These are phyloP conservation scores for Scutellaria minor DNA, from an alignment of 257 asterid genomes.

Conservation along the genomic window DNA sequence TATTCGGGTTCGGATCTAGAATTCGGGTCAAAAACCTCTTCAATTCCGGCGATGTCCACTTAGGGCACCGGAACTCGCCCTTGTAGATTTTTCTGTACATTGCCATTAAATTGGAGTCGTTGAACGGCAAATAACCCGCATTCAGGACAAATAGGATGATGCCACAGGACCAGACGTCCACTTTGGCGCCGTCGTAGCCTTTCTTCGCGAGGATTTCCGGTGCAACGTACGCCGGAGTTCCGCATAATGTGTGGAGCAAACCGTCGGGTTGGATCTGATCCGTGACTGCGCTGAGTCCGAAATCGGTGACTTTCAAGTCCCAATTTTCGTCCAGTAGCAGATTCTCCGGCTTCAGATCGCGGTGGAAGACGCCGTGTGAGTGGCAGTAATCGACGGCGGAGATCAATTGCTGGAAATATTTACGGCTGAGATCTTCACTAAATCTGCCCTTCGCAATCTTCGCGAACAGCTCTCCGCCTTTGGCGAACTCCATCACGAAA, in stretches of 20 bases:
- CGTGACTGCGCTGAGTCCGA: conserved; percentile 79
- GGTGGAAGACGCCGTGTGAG: conserved; percentile 83
- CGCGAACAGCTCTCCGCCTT: conserved; percentile 76
- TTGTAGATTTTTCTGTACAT: conserved; percentile 77
- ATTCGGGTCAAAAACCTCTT: conserved; percentile 50
- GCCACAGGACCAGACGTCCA: conserved; percentile 89
- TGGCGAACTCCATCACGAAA: conserved; percentile 77
- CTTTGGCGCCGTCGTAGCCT: conserved; percentile 78
- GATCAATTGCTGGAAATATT: conserved; percentile 73
- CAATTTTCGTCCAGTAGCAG: conserved; percentile 70
- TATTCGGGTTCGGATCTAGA: conserved; percentile 63
- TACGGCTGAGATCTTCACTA: conserved; percentile 80
- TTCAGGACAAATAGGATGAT: conserved; percentile 60
- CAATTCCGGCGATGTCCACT: conserved; percentile 69
- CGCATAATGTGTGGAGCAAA: conserved; percentile 75
- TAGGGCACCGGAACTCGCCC: conserved; percentile 74
- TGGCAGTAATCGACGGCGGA: conserved; percentile 80
- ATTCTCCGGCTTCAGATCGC: conserved; percentile 82
- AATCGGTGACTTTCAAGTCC: conserved; percentile 73
- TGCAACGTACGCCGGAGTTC: conserved; percentile 92
- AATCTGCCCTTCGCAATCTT: conserved; percentile 68
- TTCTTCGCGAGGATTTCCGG: conserved; percentile 74
- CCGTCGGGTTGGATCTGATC: conserved; percentile 72
- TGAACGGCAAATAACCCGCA: conserved; percentile 80
- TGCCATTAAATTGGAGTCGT: conserved; percentile 67